Percentiles rank a stretch among this genome's conserved stretches.
Evolutionary conservation across 768 basidiomycete species (phyloP).

Genomic region (Lenzites betulinus): DNA sequence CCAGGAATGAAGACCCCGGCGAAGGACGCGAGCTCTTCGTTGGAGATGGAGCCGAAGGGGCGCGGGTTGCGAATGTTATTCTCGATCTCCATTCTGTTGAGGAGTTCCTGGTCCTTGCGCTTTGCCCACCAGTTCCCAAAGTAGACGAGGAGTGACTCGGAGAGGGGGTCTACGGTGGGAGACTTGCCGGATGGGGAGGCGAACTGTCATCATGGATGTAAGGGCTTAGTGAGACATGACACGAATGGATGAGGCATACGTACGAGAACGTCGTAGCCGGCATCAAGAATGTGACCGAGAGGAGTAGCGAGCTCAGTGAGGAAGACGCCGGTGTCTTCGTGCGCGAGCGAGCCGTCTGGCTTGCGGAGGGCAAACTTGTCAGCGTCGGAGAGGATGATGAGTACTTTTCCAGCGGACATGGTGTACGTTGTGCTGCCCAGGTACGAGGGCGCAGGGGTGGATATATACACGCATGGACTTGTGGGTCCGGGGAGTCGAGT

Average conservation of each 20-base stretch:
- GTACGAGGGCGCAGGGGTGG: too few relatives aligned
- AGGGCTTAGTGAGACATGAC: background rate
- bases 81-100: constrained; percentile 24
- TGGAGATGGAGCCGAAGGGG: constrained; percentile 27
- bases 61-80: constrained; percentile 27
- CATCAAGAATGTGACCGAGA: constrained; percentile 27
- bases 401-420: constrained; percentile 24
- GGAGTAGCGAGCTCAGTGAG: constrained; percentile 32
- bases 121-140: constrained; percentile 28
- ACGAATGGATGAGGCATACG: background rate
- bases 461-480: too few relatives aligned
- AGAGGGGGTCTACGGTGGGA: constrained; percentile 29
- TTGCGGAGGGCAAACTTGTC: constrained; percentile 23
- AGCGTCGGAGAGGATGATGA: constrained; percentile 31
- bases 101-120: constrained; percentile 24
- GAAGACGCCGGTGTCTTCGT: constrained; percentile 27
- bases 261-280: constrained; percentile 28
- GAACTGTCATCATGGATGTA: constrained; percentile 20
- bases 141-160: constrained; percentile 26
- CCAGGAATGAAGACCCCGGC: constrained; percentile 33
- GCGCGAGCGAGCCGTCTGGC: constrained; percentile 19
- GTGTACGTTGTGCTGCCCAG: background rate
- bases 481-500: too few relatives aligned
- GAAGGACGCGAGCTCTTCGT: constrained; percentile 27
- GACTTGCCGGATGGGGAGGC: constrained; percentile 28